Evolutionary conservation across 1,139 yeast genomes (phyloP).

Genomic region (Yamadazyma trypodendri): DNA sequence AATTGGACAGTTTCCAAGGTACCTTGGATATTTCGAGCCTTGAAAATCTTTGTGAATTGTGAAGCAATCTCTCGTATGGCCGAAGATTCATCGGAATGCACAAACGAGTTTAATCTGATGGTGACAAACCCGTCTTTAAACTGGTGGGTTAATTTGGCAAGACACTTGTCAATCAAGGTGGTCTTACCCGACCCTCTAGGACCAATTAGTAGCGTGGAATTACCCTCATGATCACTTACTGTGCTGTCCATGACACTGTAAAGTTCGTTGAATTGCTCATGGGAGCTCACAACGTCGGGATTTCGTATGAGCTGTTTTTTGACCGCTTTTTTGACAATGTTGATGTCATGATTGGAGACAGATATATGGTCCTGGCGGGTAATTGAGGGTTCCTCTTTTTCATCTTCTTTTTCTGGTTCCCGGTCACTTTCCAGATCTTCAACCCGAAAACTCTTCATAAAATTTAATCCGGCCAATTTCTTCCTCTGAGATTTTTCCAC

Average conservation of each 20-base stretch:
- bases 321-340: neutral
- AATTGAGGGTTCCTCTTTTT: neutral
- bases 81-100: constrained; percentile 71
- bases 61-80: constrained; percentile 86
- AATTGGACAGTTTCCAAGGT: constrained; percentile 45
- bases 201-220: constrained; percentile 77
- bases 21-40: constrained; percentile 23
- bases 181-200: constrained; percentile 82
- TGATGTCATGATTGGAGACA: neutral
- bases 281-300: constrained; percentile 1
- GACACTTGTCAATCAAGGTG: constrained; percentile 55
- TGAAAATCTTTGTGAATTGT: constrained; percentile 61
- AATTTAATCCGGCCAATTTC: constrained; percentile 5
- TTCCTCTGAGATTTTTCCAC: constrained; percentile 3
- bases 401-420: neutral
- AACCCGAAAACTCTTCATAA: constrained; percentile 9
- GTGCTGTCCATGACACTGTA: constrained; percentile 52
- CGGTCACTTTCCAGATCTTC: constrained; percentile 2
- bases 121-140: constrained; percentile 53
- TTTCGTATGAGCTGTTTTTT: constrained; percentile 1
- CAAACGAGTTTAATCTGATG: constrained; percentile 65
- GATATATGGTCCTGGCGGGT: neutral
- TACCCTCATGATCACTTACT: constrained; percentile 69
- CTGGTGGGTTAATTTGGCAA: constrained; percentile 41
- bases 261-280: constrained; percentile 10